phyloP scores from a whole-genome alignment of 306 rosid species.

The Pyrus betulifolia region DNA sequence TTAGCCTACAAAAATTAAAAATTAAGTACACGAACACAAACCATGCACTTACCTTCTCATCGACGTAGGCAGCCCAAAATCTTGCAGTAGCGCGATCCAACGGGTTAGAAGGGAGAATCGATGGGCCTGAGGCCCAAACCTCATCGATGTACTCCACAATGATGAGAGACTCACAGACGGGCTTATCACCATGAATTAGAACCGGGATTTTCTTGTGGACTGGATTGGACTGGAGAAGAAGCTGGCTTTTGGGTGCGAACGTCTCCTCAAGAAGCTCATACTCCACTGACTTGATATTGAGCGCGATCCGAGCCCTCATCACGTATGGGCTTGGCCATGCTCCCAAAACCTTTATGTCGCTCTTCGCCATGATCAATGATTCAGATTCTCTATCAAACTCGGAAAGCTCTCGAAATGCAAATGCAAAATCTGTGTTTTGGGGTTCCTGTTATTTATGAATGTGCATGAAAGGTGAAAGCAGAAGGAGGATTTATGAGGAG shows the following conservation, averaged over 20 bases:
- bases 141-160: constrained; percentile 56
- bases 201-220: constrained; percentile 52
- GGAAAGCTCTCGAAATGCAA: neutral
- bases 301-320: constrained; percentile 33
- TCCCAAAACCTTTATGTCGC: constrained; percentile 45
- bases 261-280: constrained; percentile 37
- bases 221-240: constrained; percentile 52
- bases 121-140: constrained; percentile 30
- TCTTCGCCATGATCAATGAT: constrained; percentile 23
- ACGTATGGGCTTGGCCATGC: constrained; percentile 46
- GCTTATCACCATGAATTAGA: constrained; percentile 40
- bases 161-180: constrained; percentile 47
- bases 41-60: constrained; percentile 37
- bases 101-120: constrained; percentile 51
- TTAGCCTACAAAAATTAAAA: neutral
- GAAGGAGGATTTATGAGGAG: neutral
- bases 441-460: neutral
- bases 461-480: neutral
- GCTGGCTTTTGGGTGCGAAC: constrained; percentile 27
- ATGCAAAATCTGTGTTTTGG: neutral
- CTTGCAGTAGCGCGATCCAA: constrained; percentile 46
- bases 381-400: neutral
- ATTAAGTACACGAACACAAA: neutral
- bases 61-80: constrained; percentile 52
- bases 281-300: constrained; percentile 35